These are phyloP conservation scores for Zygoascus ofunaensis DNA, from an alignment of 805 yeast genomes.

Conservation along the genomic window DNA sequence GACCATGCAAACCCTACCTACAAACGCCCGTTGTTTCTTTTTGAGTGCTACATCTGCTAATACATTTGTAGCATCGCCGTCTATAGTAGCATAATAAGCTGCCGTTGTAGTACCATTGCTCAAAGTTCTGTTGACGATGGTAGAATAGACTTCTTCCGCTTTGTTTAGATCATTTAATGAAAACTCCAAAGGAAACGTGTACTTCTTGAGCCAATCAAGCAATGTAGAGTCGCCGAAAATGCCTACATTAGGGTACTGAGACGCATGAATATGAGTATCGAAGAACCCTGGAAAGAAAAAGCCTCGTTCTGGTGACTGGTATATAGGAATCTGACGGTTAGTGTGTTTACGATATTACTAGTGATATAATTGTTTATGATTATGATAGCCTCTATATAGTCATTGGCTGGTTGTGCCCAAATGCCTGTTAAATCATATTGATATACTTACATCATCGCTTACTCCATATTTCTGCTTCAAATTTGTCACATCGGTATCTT, in stretches of 20 bases:
- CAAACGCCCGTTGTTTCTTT: conserved; percentile 75
- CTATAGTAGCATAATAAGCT: conserved; percentile 84
- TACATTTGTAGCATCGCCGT: conserved; percentile 61
- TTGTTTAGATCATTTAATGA: conserved; percentile 43
- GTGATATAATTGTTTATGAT: no score
- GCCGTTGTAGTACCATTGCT: conserved; percentile 85
- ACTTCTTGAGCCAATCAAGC: conserved; percentile 78
- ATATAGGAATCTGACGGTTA: neutral
- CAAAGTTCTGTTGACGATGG: conserved; percentile 62
- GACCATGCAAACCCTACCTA: conserved; percentile 95
- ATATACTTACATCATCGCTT: neutral
- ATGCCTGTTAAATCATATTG: no score
- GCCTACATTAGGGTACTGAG: conserved; percentile 75
- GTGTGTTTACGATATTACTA: no score
- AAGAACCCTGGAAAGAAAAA: conserved; percentile 79
- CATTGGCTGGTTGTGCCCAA: no score
- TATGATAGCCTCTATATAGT: neutral
- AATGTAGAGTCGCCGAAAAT: conserved; percentile 79
- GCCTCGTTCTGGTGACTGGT: conserved; percentile 8
- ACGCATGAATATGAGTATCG: conserved; percentile 79
- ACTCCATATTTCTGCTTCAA: conserved; percentile 24
- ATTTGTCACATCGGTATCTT: conserved; percentile 19
- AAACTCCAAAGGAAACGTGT: conserved; percentile 85
- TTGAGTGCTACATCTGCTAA: conserved; percentile 62
- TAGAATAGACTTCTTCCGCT: conserved; percentile 56